phyloP scores from a whole-genome alignment of 352 stramenopile species.

The Globisporangium mamillatum region DNA sequence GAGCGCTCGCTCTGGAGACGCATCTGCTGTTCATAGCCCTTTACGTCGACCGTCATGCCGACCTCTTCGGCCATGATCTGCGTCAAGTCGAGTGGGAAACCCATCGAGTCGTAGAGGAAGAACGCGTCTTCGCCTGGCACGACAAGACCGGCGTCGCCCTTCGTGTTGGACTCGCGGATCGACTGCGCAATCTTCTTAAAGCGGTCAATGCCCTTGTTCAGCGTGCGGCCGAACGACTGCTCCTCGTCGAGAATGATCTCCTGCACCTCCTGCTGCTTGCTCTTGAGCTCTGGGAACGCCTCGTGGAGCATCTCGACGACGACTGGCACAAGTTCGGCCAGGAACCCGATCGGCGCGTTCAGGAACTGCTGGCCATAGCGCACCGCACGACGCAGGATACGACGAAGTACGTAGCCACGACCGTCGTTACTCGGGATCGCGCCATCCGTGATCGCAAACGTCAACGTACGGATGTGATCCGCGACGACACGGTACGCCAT shows the following conservation, averaged over 20 bases:
- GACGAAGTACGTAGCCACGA: slow-evolving; percentile 97
- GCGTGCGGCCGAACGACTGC: slow-evolving; percentile 91
- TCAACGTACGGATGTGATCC: slow-evolving; percentile 97
- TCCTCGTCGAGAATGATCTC: slow-evolving; percentile 98
- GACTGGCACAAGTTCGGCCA: slow-evolving; percentile 92
- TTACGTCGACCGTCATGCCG: slow-evolving; percentile 92
- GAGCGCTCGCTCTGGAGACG: slow-evolving; percentile 82
- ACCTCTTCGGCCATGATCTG: slow-evolving; percentile 96
- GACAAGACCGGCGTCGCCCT: slow-evolving; percentile 55
- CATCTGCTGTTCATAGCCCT: slow-evolving; percentile 95
- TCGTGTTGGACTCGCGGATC: slow-evolving; percentile 60
- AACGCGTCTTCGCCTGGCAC: slow-evolving; percentile 95
- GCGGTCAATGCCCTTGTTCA: slow-evolving; percentile 92
- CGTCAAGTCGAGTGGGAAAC: slow-evolving; percentile 99
- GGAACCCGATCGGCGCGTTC: slow-evolving; percentile 93
- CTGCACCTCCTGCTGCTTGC: slow-evolving; percentile 88
- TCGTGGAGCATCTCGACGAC: slow-evolving; percentile 94
- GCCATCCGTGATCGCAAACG: slow-evolving; percentile 97
- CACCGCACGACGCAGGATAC: slow-evolving; percentile 96
- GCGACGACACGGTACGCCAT: slow-evolving; percentile 95
- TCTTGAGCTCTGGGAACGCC: slow-evolving; percentile 94
- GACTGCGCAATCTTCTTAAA: slow-evolving; percentile 87
- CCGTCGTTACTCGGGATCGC: slow-evolving; percentile 97
- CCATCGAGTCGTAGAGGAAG: slow-evolving; percentile 99
- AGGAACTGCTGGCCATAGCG: slow-evolving; percentile 98